Evolutionary conservation across 371 early-diverging fungal species (phyloP).

Genomic region (Coemansia sp.): DNA sequence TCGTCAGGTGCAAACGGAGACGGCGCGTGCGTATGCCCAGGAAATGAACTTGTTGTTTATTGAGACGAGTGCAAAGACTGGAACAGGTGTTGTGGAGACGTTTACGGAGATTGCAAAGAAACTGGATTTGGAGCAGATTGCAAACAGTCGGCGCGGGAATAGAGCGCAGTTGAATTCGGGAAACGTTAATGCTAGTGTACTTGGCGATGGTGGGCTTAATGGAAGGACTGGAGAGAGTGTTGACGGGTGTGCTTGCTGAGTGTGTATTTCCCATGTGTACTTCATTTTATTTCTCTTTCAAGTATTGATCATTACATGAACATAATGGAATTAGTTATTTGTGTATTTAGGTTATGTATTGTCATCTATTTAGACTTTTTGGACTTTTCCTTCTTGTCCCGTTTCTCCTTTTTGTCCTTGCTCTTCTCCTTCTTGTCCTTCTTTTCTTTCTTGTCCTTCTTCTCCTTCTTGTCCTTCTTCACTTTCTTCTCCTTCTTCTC

Average conservation of each 20-base stretch:
- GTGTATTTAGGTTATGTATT: not conserved
- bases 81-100: constrained; percentile 81
- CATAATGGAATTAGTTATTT: not conserved
- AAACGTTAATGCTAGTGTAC: constrained; percentile 45
- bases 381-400: not conserved
- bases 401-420: constrained; percentile 11
- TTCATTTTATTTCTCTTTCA: constrained; percentile 12
- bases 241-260: constrained; percentile 47
- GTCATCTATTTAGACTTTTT: constrained; percentile 8
- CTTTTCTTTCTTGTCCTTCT: constrained; percentile 42
- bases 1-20: constrained; percentile 74
- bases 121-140: constrained; percentile 51
- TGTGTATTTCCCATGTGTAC: constrained; percentile 4
- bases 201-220: constrained; percentile 42
- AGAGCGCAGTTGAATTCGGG: constrained; percentile 51
- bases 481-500: constrained; percentile 34
- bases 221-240: constrained; percentile 1
- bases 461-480: constrained; percentile 33
- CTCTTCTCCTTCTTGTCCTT: constrained; percentile 31
- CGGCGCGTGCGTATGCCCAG: constrained; percentile 87
- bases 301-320: constrained; percentile 6
- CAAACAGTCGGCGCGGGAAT: constrained; percentile 30
- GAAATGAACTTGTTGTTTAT: constrained; percentile 88
- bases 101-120: constrained; percentile 85
- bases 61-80: constrained; percentile 93